Evolutionary conservation across 495 filamentous ascomycete genomes (phyloP), one percentile per base, ranked within the genome.

Genomic region (Penicillium atrosanguineum): DNA sequence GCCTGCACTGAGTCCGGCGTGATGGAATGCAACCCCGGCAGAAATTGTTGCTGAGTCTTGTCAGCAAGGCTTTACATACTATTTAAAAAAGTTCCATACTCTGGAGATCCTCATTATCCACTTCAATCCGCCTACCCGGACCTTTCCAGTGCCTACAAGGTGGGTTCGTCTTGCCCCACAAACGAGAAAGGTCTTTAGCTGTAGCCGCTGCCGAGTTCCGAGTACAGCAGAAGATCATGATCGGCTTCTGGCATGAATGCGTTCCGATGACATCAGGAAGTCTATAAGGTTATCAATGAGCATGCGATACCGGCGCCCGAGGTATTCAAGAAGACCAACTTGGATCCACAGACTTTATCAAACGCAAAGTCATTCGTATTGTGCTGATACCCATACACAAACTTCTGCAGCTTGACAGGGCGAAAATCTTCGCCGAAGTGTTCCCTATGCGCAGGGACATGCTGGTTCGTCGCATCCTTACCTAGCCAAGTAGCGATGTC

Each of bases 401-500:
- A 81, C 64, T 89, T 96, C 65, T 91, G 85, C 28, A 98, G 65
- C 62, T 85, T 88, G 6, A 97, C 93, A 0, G 94, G 94, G 21
- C 94, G 81, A 61, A 96, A 89, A 8, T 92, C 88, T 64, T 97
- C 94, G 0, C 90, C 90, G 69, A 98, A 98, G n/a, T 79, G 79
- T 62, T 95, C 87, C 40, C 80, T 74, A 29, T 73, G 72, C 0
- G 94, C 94, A 15, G 90, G 87, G 11, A 87, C 60, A 60, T 87
- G 76, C 28, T 83, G 80, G 36, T 81, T 83, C 0, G 77, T 80
- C 23, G 87, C 76, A 65, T 88, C 81, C 52, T 81, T 89, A 4
- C 94, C 94, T n/a, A 98, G 74, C 94, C 94, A 98, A 1, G 77
- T 80, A 6, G 92, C 91, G 56, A 98, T 87, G 64, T 98, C 94